These are phyloP conservation scores for Calonectria hongkongensis DNA, from an alignment of 2,329 filamentous ascomycete species.

Conservation along the genomic window DNA sequence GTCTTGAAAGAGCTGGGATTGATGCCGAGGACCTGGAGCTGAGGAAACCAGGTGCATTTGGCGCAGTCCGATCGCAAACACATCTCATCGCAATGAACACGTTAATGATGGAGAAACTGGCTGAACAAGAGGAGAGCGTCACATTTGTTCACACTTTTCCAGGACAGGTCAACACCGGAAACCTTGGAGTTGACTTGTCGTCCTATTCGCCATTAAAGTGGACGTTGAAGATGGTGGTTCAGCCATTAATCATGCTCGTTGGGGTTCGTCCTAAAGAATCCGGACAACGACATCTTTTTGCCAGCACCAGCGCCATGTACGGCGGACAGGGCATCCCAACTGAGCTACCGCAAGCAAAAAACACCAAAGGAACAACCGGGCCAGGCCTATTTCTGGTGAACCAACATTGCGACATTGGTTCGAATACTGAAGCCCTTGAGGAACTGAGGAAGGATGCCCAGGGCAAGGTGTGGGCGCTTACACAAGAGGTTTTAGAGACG, in stretches of 20 bases:
- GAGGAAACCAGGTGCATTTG: constrained; percentile 51
- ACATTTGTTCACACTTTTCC: constrained; percentile 52
- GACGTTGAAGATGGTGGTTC: constrained; percentile 55
- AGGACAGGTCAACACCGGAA: constrained; percentile 51
- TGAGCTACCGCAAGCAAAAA: constrained; percentile 54
- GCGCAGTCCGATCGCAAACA: constrained; percentile 47
- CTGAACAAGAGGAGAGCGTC: constrained; percentile 40
- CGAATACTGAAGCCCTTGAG: constrained; percentile 53
- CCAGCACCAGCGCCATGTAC: constrained; percentile 58
- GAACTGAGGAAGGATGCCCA: constrained; percentile 54
- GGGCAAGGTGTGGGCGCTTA: constrained; percentile 57
- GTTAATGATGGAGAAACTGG: constrained; percentile 45
- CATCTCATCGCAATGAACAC: constrained; percentile 54
- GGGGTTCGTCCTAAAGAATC: constrained; percentile 54
- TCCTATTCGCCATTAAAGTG: constrained; percentile 50
- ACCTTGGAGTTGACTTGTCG: constrained; percentile 48
- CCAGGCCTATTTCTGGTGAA: constrained; percentile 58
- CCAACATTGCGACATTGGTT: constrained; percentile 54
- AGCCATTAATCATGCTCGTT: constrained; percentile 55
- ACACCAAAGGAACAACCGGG: constrained; percentile 47
- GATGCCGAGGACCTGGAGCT: constrained; percentile 51
- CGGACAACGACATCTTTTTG: constrained; percentile 58
- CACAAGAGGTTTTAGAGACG: constrained; percentile 34
- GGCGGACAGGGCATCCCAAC: constrained; percentile 59
- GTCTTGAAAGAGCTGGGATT: constrained; percentile 38